Percentiles rank a stretch among this genome's conserved stretches.
Conservation (phyloP, 805 yeast species). For the Saturnispora halmiae region DNA sequence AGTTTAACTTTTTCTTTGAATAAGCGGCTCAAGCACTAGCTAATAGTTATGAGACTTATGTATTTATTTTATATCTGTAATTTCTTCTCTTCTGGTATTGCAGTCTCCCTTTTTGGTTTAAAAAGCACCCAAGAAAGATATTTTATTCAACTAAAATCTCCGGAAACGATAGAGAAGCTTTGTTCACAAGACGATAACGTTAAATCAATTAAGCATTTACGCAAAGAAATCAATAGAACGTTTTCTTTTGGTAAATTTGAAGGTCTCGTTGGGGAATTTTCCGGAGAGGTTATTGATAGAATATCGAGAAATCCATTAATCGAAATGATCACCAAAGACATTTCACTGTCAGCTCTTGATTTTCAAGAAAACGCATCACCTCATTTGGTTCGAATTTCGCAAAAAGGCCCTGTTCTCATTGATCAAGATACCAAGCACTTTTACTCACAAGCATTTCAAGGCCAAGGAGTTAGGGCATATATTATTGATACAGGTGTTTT, state of each 20-base stretch:
- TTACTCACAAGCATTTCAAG: constrained; percentile 39
- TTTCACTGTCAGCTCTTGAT: constrained; percentile 42
- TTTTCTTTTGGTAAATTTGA: constrained; percentile 63
- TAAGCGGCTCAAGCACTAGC: background rate
- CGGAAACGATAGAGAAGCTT: constrained; percentile 40
- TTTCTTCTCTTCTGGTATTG: background rate
- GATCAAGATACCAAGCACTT: constrained; percentile 33
- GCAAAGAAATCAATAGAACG: constrained; percentile 40
- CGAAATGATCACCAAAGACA: constrained; percentile 61
- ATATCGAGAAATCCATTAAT: constrained; percentile 53
- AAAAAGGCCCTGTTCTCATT: constrained; percentile 27
- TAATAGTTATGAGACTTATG: background rate
- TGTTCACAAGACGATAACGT: constrained; percentile 35
- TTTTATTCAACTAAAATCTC: constrained; percentile 43
- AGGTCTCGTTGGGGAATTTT: constrained; percentile 59
- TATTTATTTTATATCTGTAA: constrained; percentile 2
- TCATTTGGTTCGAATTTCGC: constrained; percentile 59
- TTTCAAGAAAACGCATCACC: constrained; percentile 33
- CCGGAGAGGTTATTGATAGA: constrained; percentile 37
- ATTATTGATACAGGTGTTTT: constrained; percentile 80
- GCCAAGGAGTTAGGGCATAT: constrained; percentile 61
- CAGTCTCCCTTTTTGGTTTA: constrained; percentile 7
- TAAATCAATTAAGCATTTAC: constrained; percentile 32
- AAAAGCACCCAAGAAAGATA: constrained; percentile 24
- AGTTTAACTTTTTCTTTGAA: background rate